Evolutionary conservation across 2,329 filamentous ascomycete species (phyloP).

Genomic region (Aspergillus phoenicis): DNA sequence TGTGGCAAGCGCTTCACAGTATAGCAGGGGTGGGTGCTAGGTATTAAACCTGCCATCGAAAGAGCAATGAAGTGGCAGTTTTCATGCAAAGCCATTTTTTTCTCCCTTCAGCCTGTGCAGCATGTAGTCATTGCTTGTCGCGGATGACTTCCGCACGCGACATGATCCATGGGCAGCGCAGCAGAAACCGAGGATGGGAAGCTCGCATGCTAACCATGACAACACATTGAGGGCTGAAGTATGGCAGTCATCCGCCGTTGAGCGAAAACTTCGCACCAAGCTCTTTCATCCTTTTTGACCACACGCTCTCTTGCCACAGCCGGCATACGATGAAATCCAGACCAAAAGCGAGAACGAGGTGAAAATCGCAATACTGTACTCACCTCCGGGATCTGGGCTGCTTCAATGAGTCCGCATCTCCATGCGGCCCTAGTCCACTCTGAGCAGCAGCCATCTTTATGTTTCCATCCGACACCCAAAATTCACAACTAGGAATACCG

Average conservation of each 20-base stretch:
- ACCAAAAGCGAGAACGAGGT: neutral
- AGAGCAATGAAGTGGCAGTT: neutral
- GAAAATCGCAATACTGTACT: slow-evolving; percentile 36
- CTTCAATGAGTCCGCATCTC: slow-evolving; percentile 60
- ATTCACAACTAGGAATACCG: slow-evolving; percentile 19
- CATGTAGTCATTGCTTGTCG: slow-evolving; percentile 8
- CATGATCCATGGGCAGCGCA: neutral
- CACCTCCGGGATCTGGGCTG: slow-evolving; percentile 63
- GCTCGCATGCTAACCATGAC: neutral
- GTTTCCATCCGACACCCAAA: slow-evolving; percentile 39
- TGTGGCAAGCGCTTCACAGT: neutral
- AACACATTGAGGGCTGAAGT: neutral
- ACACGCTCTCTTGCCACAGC: neutral
- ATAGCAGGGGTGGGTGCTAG: neutral
- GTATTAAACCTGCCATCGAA: neutral
- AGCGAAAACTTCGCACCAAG: neutral
- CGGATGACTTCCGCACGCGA: slow-evolving; percentile 2
- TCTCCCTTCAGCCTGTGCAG: slow-evolving; percentile 3
- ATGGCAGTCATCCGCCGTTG: neutral
- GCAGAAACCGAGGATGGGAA: neutral
- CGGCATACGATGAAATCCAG: neutral
- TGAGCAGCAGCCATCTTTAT: slow-evolving; percentile 47
- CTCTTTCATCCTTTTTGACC: no score
- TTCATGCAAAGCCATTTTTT: neutral
- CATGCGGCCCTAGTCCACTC: slow-evolving; percentile 53